phyloP scores from a whole-genome alignment of 2,329 filamentous ascomycete species.

The Ophiostoma sp. region DNA sequence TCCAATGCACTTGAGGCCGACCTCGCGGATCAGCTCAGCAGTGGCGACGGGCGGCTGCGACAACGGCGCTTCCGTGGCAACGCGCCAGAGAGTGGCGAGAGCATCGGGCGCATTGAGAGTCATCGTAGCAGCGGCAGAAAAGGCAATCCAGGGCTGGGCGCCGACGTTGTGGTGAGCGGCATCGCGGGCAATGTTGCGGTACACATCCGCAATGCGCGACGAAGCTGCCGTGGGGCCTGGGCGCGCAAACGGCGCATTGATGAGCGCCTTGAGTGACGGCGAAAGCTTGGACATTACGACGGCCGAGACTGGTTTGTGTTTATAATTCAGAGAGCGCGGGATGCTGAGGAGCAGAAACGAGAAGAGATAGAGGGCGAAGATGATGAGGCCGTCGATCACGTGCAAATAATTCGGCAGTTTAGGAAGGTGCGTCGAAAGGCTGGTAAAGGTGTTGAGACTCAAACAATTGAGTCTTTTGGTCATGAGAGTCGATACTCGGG shows the following conservation, averaged over 20 bases:
- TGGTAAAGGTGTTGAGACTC: background rate
- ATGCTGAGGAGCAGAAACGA: background rate
- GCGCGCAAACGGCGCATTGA: slow-evolving; percentile 63
- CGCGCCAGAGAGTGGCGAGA: slow-evolving; percentile 56
- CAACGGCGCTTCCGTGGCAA: slow-evolving; percentile 37
- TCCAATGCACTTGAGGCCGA: slow-evolving; percentile 52
- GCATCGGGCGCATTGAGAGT: slow-evolving; percentile 82
- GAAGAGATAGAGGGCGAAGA: background rate
- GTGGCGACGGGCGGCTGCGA: slow-evolving; percentile 38
- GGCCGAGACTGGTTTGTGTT: background rate
- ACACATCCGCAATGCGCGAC: slow-evolving; percentile 57
- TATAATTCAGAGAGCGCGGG: background rate
- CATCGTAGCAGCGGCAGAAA: slow-evolving; percentile 73
- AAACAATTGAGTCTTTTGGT: background rate
- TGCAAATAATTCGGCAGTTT: background rate
- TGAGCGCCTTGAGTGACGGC: slow-evolving; percentile 63
- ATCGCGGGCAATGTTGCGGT: slow-evolving; percentile 58
- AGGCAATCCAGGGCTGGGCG: slow-evolving; percentile 58
- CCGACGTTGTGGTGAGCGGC: slow-evolving; percentile 59
- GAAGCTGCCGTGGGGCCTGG: slow-evolving; percentile 62
- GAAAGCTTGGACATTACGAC: slow-evolving; percentile 67
- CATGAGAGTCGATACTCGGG: background rate
- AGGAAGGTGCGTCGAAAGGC: background rate
- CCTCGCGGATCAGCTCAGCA: slow-evolving; percentile 69
- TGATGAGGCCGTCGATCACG: slow-evolving; percentile 1